These are phyloP conservation scores for Rhododendron simsii DNA, from an alignment of 148 eudicot genomes.

Conservation along the genomic window DNA sequence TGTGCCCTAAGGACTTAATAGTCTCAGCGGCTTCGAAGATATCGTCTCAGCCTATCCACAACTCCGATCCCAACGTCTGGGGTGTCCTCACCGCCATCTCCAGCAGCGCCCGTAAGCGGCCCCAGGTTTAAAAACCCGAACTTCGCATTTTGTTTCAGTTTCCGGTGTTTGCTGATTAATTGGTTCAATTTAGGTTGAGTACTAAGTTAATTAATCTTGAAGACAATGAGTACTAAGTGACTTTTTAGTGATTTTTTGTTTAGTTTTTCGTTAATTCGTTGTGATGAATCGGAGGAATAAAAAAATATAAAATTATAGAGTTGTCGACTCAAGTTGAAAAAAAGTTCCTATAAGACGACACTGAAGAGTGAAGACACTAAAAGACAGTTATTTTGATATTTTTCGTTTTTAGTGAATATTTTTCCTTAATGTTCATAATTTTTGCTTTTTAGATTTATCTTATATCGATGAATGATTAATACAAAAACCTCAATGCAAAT, in stretches of 20 bases:
- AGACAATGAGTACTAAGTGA: neutral
- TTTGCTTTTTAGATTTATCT: neutral
- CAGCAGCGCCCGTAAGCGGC: constrained; percentile 66
- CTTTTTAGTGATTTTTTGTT: neutral
- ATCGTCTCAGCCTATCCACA: constrained; percentile 63
- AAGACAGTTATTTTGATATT: neutral
- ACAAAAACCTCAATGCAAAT: neutral
- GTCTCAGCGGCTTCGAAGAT: constrained; percentile 50
- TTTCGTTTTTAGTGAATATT: neutral
- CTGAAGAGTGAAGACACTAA: neutral
- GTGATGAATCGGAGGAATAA: neutral
- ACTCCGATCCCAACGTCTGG: constrained; percentile 78
- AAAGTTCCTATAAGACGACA: too few species aligned
- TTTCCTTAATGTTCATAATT: neutral
- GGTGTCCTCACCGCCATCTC: constrained; percentile 94
- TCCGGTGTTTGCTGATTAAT: neutral
- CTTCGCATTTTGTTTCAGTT: neutral
- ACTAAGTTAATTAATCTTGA: neutral
- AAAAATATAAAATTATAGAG: too few species aligned
- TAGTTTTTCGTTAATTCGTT: neutral
- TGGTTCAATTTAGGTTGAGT: neutral
- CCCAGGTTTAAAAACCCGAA: constrained; percentile 35
- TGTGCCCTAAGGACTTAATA: constrained; percentile 44
- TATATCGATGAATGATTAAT: neutral
- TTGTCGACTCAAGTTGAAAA: neutral